phyloP scores from a whole-genome alignment of 2,329 filamentous ascomycete species.

The Calonectria fujianensis region DNA sequence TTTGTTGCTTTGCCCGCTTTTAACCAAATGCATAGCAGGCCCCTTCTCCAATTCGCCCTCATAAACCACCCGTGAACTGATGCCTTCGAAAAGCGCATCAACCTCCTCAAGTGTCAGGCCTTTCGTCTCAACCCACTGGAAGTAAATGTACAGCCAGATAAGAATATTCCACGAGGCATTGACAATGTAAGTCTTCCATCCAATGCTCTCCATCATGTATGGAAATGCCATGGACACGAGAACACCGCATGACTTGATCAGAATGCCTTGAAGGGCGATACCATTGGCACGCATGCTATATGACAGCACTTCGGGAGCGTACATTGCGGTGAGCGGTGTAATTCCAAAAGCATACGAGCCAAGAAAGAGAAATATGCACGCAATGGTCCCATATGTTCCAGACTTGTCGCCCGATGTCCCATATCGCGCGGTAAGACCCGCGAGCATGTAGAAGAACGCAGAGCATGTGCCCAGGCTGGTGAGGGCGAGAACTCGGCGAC shows the following conservation, averaged over 20 bases:
- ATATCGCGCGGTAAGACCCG: constrained; percentile 1
- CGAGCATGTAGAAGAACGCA: constrained; percentile 1
- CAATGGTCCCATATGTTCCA: constrained; percentile 18
- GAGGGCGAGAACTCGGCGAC: constrained; percentile 28
- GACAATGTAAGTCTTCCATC: constrained; percentile 15
- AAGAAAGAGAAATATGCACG: constrained; percentile 18
- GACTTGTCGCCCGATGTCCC: constrained; percentile 11
- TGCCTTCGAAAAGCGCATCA: constrained; percentile 15
- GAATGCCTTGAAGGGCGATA: constrained; percentile 8
- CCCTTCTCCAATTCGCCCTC: constrained; percentile 1
- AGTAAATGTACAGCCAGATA: constrained; percentile 15
- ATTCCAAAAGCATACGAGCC: constrained; percentile 10
- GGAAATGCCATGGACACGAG: constrained; percentile 18
- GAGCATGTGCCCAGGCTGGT: constrained; percentile 1
- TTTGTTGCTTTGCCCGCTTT: not conserved
- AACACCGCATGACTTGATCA: constrained; percentile 19
- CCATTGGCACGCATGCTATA: constrained; percentile 22
- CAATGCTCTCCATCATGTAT: constrained; percentile 22
- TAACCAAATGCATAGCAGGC: not conserved
- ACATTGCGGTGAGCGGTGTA: constrained; percentile 8
- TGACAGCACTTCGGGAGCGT: constrained; percentile 3
- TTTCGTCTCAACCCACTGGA: constrained; percentile 18
- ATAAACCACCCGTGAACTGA: not conserved
- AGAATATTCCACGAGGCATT: constrained; percentile 22
- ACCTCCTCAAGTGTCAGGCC: constrained; percentile 17